Evolutionary conservation across 345 rosid genomes (phyloP).

Genomic region (Populus deltoides): DNA sequence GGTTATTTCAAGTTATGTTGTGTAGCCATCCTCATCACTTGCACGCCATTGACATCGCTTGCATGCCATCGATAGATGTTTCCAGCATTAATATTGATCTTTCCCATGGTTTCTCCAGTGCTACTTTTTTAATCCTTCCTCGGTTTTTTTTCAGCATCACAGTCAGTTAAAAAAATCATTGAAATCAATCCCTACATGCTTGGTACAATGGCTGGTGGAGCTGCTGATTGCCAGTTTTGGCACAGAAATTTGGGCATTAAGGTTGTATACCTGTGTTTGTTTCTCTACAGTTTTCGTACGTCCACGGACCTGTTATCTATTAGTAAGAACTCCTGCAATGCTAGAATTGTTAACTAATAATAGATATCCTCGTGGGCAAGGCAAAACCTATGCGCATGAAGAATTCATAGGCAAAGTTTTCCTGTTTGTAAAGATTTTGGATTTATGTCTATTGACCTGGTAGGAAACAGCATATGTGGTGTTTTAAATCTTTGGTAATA

Average conservation of each 20-base stretch:
- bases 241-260: constrained; percentile 90
- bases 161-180: constrained; percentile 88
- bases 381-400: neutral
- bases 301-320: neutral
- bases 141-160: constrained; percentile 53
- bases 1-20: neutral
- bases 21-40: neutral
- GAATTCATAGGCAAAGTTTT: neutral
- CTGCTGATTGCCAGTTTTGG: constrained; percentile 97
- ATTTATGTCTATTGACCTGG: neutral
- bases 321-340: neutral
- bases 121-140: neutral
- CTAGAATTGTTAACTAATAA: neutral
- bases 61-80: neutral
- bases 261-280: constrained; percentile 30
- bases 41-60: neutral
- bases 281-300: neutral
- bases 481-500: neutral
- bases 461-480: neutral
- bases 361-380: neutral
- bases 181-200: constrained; percentile 94
- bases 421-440: neutral
- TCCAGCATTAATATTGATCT: neutral
- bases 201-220: constrained; percentile 98
- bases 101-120: neutral